A percentile compares a stretch with the other conserved stretches of the same genome.
Conservation (phyloP, 768 basidiomycete genomes). For the Pulveroboletus sp. region DNA sequence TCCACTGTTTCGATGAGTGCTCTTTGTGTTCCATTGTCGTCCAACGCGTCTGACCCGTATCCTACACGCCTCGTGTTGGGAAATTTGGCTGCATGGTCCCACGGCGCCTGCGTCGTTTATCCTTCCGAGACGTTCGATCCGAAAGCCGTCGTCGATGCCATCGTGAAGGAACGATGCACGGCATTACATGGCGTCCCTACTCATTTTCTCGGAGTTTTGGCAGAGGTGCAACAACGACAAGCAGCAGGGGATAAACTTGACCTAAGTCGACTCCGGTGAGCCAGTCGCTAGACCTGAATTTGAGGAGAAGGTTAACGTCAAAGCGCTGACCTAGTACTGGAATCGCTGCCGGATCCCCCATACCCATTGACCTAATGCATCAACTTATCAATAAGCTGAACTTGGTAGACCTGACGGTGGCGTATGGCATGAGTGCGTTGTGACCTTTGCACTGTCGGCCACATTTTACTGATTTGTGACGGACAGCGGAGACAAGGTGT, state of each 20-base stretch:
- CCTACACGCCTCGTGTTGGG: conserved; percentile 70
- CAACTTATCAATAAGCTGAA: conserved; percentile 64
- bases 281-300: neutral
- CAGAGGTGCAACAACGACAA: conserved; percentile 58
- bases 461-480: conserved; percentile 1
- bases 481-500: conserved; percentile 69
- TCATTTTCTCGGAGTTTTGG: conserved; percentile 72
- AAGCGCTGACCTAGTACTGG: conserved; percentile 53
- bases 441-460: neutral
- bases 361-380: conserved; percentile 79
- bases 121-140: conserved; percentile 65
- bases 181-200: conserved; percentile 84
- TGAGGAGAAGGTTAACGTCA: neutral
- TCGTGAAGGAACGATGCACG: conserved; percentile 67
- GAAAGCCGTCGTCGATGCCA: conserved; percentile 60
- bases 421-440: conserved; percentile 82
- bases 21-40: conserved; percentile 1
- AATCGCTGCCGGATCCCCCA: conserved; percentile 74
- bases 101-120: conserved; percentile 73
- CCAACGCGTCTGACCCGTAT: conserved; percentile 9
- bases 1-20: conserved; percentile 87
- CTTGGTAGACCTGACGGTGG: conserved; percentile 66
- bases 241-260: conserved; percentile 44
- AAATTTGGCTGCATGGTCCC: conserved; percentile 74
- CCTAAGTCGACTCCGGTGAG: conserved; percentile 51